Conservation (phyloP, 2,329 filamentous ascomycete species). For the Pseudogymnoascus sp. region DNA sequence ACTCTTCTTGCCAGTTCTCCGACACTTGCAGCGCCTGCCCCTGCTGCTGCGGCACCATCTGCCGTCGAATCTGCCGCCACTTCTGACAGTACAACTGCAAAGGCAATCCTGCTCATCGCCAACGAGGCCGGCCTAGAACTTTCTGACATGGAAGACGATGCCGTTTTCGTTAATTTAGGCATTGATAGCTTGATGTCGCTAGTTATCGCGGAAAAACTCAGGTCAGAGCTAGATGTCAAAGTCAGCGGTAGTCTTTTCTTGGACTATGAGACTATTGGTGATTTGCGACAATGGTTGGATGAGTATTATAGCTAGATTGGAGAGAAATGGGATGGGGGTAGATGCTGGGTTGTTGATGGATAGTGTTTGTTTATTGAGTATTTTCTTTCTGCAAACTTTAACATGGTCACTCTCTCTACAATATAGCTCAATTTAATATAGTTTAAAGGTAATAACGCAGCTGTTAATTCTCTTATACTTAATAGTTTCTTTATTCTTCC, state of each 20-base stretch:
- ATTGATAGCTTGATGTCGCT: slow-evolving; percentile 30
- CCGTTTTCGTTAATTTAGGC: slow-evolving; percentile 26
- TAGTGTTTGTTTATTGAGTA: background rate
- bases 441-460: background rate
- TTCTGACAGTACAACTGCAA: slow-evolving; percentile 19
- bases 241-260: slow-evolving; percentile 27
- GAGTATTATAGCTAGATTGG: slow-evolving; percentile 21
- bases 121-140: slow-evolving; percentile 24
- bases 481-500: background rate
- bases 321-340: background rate
- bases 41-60: slow-evolving; percentile 1
- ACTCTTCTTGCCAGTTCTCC: slow-evolving; percentile 45
- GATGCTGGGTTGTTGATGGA: background rate
- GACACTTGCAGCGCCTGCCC: background rate
- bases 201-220: slow-evolving; percentile 26
- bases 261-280: slow-evolving; percentile 30
- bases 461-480: background rate
- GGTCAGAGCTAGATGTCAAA: slow-evolving; percentile 26
- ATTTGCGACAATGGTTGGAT: slow-evolving; percentile 24
- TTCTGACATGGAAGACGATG: slow-evolving; percentile 21
- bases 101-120: slow-evolving; percentile 27
- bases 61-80: slow-evolving; percentile 26
- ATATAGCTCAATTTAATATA: background rate
- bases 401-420: background rate
- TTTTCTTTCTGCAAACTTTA: background rate